A percentile compares a stretch with the other conserved stretches of the same genome.
phyloP scores from a whole-genome alignment of 768 basidiomycete species.

The Tulasnella sp. region DNA sequence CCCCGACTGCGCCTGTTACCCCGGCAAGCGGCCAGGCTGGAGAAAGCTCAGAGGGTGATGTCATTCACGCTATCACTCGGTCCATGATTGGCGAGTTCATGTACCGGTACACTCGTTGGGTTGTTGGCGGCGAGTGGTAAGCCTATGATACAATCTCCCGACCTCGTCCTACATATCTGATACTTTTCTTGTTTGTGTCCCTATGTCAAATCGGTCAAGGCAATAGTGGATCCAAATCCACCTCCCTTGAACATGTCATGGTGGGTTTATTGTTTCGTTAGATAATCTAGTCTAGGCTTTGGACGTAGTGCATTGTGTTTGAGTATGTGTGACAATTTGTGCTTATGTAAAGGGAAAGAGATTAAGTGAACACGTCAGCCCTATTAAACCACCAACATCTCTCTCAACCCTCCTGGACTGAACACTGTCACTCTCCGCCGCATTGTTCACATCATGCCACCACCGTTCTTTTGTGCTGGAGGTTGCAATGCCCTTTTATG shows the following conservation, averaged over 20 bases:
- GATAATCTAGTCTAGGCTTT: too few species aligned
- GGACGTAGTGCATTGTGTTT: too few species aligned
- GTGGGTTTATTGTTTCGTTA: too few species aligned
- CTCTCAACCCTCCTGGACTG: too few species aligned
- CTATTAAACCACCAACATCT: too few species aligned
- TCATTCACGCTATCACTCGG: slow-evolving; percentile 98
- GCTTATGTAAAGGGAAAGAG: too few species aligned
- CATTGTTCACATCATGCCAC: too few species aligned
- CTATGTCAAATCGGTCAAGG: slow-evolving; percentile 89
- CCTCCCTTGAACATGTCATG: slow-evolving; percentile 55
- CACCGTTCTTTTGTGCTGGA: too few species aligned
- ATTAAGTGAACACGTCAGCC: too few species aligned
- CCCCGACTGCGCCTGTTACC: slow-evolving; percentile 1
- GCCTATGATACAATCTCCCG: slow-evolving; percentile 45
- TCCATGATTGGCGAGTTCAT: slow-evolving; percentile 99
- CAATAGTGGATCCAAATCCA: slow-evolving; percentile 94
- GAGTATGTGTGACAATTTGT: too few species aligned
- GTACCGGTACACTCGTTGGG: slow-evolving; percentile 92
- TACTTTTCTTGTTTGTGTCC: slow-evolving; percentile 54
- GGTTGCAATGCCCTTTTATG: too few species aligned
- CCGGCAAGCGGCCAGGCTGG: slow-evolving; percentile 38
- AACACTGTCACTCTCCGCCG: too few species aligned
- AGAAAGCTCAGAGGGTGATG: slow-evolving; percentile 76
- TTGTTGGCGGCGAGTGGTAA: slow-evolving; percentile 95
- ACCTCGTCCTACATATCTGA: neutral